Percentiles rank a stretch among this genome's conserved stretches.
Conservation (phyloP, 2,329 filamentous ascomycete genomes). For the Ascochyta koolunga region DNA sequence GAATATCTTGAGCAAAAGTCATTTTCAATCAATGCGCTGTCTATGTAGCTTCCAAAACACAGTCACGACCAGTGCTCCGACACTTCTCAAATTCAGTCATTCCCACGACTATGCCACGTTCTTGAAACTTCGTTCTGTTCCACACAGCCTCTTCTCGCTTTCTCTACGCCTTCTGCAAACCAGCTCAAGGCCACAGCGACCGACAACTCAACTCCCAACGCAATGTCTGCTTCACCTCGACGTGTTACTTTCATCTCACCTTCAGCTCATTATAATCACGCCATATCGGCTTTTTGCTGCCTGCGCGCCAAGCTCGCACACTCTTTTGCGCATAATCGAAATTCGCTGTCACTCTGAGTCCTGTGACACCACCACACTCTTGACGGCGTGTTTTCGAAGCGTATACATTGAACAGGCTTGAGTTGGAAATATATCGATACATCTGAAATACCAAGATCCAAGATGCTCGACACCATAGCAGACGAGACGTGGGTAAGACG, state of each 20-base stretch:
- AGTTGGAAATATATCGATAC: background rate
- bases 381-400: slow-evolving; percentile 3
- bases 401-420: background rate
- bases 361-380: slow-evolving; percentile 1
- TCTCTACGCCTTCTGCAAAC: slow-evolving; percentile 1
- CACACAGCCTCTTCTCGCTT: slow-evolving; percentile 10
- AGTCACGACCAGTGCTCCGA: slow-evolving; percentile 1
- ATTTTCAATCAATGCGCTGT: background rate
- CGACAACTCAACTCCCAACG: slow-evolving; percentile 3
- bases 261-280: slow-evolving; percentile 15
- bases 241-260: slow-evolving; percentile 2
- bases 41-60: background rate
- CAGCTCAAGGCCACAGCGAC: slow-evolving; percentile 12
- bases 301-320: slow-evolving; percentile 9
- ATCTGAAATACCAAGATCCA: no score
- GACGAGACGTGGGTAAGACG: background rate
- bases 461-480: slow-evolving; percentile 1
- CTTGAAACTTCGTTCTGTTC: slow-evolving; percentile 8
- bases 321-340: background rate
- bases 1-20: background rate
- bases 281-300: background rate
- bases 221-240: background rate
- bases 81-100: background rate
- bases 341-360: slow-evolving; percentile 2
- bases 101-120: slow-evolving; percentile 2